phyloP scores from a whole-genome alignment of 208 protist genomes.

The Eutreptiella sp. region DNA sequence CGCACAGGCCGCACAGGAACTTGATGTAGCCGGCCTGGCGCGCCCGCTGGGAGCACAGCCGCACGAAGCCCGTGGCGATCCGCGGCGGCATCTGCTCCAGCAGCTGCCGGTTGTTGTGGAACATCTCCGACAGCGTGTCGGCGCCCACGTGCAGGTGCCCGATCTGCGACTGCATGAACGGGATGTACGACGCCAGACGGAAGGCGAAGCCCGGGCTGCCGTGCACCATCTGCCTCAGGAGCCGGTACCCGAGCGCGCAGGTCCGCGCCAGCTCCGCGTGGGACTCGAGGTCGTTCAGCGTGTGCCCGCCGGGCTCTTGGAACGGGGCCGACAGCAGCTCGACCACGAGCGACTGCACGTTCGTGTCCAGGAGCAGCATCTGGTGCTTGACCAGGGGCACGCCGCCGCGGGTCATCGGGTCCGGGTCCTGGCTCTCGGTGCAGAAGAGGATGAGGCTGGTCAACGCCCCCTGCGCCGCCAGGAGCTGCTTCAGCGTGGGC shows the following conservation, averaged over 20 bases:
- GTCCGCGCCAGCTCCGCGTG: no score
- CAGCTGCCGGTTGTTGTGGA: slow-evolving; percentile 11
- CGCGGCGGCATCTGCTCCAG: slow-evolving; percentile 1
- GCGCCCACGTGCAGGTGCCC: slow-evolving; percentile 7
- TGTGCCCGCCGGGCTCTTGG: no score
- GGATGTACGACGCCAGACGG: not conserved
- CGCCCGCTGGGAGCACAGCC: no score
- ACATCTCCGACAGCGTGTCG: slow-evolving; percentile 7
- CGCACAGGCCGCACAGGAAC: no score
- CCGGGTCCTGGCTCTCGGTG: slow-evolving; percentile 38
- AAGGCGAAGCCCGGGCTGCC: slow-evolving; percentile 9
- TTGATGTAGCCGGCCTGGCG: no score
- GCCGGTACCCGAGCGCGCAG: slow-evolving; percentile 8
- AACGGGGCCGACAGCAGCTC: no score
- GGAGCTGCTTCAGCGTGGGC: no score
- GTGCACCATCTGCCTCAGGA: slow-evolving; percentile 12
- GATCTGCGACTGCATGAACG: slow-evolving; percentile 2
- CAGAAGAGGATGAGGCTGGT: slow-evolving; percentile 57
- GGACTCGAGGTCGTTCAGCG: no score
- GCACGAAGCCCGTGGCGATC: no score
- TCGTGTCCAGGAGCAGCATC: no score
- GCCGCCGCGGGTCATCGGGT: slow-evolving; percentile 47
- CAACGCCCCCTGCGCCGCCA: no score
- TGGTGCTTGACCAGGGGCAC: slow-evolving; percentile 53
- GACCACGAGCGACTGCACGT: no score